Evolutionary conservation across 2,329 filamentous ascomycete species (phyloP), one percentile per base, ranked within the genome.

Genomic region (Parastagonospora avenae): DNA sequence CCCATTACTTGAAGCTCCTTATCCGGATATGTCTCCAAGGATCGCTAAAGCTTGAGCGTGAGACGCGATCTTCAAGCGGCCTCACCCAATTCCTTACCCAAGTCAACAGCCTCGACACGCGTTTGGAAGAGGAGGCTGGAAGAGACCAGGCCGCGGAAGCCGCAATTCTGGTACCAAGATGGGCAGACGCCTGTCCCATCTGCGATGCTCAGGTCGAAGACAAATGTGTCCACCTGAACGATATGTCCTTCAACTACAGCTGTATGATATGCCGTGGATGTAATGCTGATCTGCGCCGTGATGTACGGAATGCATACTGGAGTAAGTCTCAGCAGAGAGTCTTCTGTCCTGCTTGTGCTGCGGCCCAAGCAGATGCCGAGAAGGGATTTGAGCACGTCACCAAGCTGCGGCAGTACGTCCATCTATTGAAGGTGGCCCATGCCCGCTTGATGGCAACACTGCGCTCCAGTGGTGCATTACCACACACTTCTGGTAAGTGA

Each of bases 21-120:
- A 99, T 99, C 64, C 87, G 94, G 42, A 99, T 99, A 63, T 97
- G 94, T 69, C 82, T 99, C 27, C 95, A 97, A 71, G 94, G 93
- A 29, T 89, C 94, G 6, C 79, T 99, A 40, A 93, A 92, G 66
- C 83, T 97, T 33, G 94, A 99, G 74, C 87, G 91, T 49, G 93
- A 97, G 66, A 87, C 87, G 42, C 81, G 83, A 45, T 88, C 83
- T 27, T 80, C 89, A 1, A 87, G 89, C 57, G 91, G 91, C 9
- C 79, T 99, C 19, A 88, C 91, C 64, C 82, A 84, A 46, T 97
- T 99, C 72, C 81, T 99, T 39, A 85, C 91, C 48, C 89, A 94
- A 62, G 83, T 99, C 45, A 86, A 86, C 63, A 86, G 92, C 61
- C 84, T 97, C n/a, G 92, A 97, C 50, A 53, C 55, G 15, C 62